Conservation (phyloP, 352 stramenopile species). For the Phytophthora crassamura region DNA sequence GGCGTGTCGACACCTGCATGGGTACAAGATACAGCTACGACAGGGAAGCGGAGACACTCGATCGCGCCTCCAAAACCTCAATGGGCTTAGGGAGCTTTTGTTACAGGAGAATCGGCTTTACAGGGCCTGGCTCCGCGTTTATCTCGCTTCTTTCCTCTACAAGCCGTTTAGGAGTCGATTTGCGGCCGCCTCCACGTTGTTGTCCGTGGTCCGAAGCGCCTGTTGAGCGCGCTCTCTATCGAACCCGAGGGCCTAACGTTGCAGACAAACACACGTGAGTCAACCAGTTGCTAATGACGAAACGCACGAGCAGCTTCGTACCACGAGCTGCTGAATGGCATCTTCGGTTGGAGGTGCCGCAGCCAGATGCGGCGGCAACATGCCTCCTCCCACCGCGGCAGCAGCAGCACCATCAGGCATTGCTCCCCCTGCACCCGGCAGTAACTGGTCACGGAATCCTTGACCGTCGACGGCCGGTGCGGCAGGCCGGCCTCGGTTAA, state of each 20-base stretch:
- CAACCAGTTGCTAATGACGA: constrained; percentile 11
- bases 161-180: constrained; percentile 85
- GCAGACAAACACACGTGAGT: constrained; percentile 13
- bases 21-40: no score
- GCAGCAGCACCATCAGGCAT: constrained; percentile 35
- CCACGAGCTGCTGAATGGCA: constrained; percentile 81
- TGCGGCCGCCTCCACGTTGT: constrained; percentile 89
- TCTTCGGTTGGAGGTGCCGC: constrained; percentile 75
- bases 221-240: constrained; percentile 73
- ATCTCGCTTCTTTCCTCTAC: constrained; percentile 34
- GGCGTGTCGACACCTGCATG: no score
- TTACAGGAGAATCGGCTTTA: no score
- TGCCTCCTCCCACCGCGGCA: constrained; percentile 25
- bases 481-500: constrained; percentile 40
- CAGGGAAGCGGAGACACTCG: no score
- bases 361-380: constrained; percentile 66
- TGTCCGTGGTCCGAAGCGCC: constrained; percentile 76
- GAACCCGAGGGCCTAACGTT: constrained; percentile 65
- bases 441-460: constrained; percentile 83
- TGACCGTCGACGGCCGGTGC: constrained; percentile 46
- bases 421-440: constrained; percentile 64
- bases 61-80: no score
- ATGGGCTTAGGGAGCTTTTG: no score
- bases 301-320: constrained; percentile 27
- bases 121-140: constrained; percentile 6